Evolutionary conservation across 2,329 filamentous ascomycete species (phyloP).

Genomic region (Xylariaceae sp.): DNA sequence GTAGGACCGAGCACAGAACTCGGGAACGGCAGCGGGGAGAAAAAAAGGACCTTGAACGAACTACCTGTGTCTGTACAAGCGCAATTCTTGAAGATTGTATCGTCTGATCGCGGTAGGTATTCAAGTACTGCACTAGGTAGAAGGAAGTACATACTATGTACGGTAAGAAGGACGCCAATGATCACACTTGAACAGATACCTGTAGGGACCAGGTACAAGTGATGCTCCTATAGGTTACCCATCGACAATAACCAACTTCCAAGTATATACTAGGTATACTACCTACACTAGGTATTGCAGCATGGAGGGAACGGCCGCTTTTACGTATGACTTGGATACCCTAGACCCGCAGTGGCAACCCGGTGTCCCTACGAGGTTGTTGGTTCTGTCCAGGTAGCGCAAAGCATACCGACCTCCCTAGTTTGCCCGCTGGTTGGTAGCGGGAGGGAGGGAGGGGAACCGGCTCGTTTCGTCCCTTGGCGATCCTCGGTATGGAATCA

Average conservation of each 20-base stretch:
- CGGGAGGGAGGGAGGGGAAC: not conserved
- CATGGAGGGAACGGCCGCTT: constrained; percentile 8
- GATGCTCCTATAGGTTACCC: not conserved
- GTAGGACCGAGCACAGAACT: too few relatives aligned
- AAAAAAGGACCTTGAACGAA: too few relatives aligned
- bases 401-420: not conserved
- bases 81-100: too few relatives aligned
- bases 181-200: too few relatives aligned
- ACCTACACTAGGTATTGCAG: not conserved
- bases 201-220: too few relatives aligned
- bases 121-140: too few relatives aligned
- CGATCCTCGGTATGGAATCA: constrained; percentile 1
- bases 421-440: constrained; percentile 8
- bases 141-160: too few relatives aligned
- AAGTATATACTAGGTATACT: not conserved
- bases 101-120: too few relatives aligned
- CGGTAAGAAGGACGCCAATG: too few relatives aligned
- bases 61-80: too few relatives aligned
- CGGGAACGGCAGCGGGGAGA: too few relatives aligned
- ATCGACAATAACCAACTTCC: not conserved
- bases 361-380: not conserved
- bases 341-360: constrained; percentile 5
- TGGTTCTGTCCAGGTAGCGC: not conserved
- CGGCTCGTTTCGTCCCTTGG: constrained; percentile 8
- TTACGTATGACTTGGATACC: constrained; percentile 5